Base-by-base conservation (phyloP, 129 eudicot species). In the carrot (Daucus carota) region DNA sequence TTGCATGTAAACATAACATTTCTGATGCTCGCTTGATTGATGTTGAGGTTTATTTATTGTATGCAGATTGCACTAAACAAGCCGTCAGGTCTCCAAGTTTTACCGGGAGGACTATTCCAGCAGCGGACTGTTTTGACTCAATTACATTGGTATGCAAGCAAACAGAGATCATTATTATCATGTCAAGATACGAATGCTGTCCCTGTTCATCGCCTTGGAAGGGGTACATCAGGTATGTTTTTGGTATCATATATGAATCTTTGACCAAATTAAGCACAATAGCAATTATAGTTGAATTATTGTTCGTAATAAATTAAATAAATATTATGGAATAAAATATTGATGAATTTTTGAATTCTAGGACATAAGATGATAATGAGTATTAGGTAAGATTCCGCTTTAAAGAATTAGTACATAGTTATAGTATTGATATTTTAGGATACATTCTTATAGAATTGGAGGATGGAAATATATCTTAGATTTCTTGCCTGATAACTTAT, bases 191-290 rank as follows among this genome's bases (percentile, higher is more conserved):
- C 71, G 17, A 81, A 90, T 73, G 93, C 90, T 68, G 97, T 82
- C 81, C 99, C 99, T 16, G 99, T 91, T 85, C 99, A 94, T 85
- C 90, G 97, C 38, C 97, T 94, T 62, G 97, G 99, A 71, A 87
- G 97, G 81, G 97, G 99, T 50, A 94, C 97, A 70, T 94, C 99
- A 80, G 97, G 99, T 91, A 71, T 73, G 83, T 9, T 59, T 71
- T 79, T 36, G 15, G 42, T 67, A 31, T 31, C n/a, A 63, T 63
- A 31, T 63, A 28, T 62, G 68, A 6, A 62, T 62, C 8, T 20
- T 50, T 62, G 14, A 24, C 36, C 36, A 62, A 11, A 60, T 28
- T 12, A 62, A n/a, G 63, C 65, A 57, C 65, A 57, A 50, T 9
- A 8, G 1, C n/a, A 11, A 57, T 57, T n/a, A 24, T 57, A n/a